Evolutionary conservation across 768 basidiomycete species (phyloP), one percentile per base, ranked within the genome.

Genomic region (Mycena haematopus): DNA sequence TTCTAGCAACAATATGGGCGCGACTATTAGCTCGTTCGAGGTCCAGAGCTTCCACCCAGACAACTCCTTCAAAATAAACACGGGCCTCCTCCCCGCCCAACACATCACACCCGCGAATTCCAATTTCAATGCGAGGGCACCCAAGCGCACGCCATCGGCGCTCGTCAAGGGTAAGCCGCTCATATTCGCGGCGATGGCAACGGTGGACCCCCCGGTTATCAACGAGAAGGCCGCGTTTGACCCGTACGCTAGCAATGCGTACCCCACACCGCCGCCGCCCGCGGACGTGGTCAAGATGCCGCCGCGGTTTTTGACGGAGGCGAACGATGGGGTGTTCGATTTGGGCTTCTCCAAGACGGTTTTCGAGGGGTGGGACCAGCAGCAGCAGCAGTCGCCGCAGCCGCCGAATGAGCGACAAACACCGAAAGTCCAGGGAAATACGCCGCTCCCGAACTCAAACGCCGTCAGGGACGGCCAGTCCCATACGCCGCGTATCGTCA

Each of bases 151-250:
- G 2, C 59, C 72, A 57, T 56, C 66, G 35, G 56, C 54, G 6
- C 66, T 69, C 29, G 66, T 63, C 64, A 78, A 76, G 58, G 83
- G 82, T 21, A 85, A 84, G 22, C 87, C 89, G 1, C 77, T 86
- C 24, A 90, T 91, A 33, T 90, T 90, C 58, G 72, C 86, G 7
- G 85, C 87, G 4, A 85, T 83, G 81, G 76, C 78, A 14, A 55
- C 73, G n/a, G 59, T 51, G 25, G 57, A 64, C 46, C 62, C 69
- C 49, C 65, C 9, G 6, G 14, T 11, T 10, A 36, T 31, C 7
- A 24, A 45, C 7, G 71, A 70, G 29, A 69, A 74, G 53, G 61
- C 54, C 11, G 53, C 65, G 6, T 44, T 51, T 31, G 52, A 62
- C 36, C 58, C 64, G 53, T 59, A 63, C 24, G 44, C 44, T 10